Percentiles rank a stretch among this genome's conserved stretches.
These are phyloP conservation scores for Clavispora fructus DNA, from an alignment of 805 yeast species.

Conservation along the genomic window DNA sequence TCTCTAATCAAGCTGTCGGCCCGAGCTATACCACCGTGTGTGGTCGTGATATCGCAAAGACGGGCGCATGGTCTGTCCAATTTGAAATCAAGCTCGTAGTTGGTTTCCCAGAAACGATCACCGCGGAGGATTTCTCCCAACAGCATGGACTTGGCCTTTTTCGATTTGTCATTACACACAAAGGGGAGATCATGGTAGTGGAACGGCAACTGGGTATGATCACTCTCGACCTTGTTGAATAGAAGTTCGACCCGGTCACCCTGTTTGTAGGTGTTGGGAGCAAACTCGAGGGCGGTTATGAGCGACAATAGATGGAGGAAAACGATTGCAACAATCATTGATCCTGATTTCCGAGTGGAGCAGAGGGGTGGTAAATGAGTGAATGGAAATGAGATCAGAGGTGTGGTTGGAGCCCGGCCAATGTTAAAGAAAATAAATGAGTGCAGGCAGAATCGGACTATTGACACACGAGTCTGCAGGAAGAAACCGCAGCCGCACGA, in stretches of 20 bases:
- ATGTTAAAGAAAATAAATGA: not conserved
- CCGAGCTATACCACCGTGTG: constrained; percentile 43
- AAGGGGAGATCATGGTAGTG: constrained; percentile 75
- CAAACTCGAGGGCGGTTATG: constrained; percentile 15
- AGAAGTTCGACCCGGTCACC: constrained; percentile 65
- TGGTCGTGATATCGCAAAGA: constrained; percentile 62
- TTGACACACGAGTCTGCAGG: not conserved
- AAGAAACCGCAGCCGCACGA: not conserved
- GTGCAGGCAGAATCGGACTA: not conserved
- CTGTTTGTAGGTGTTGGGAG: constrained; percentile 31
- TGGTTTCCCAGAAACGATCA: constrained; percentile 73
- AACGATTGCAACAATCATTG: not conserved
- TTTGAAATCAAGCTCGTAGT: constrained; percentile 59
- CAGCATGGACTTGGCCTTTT: constrained; percentile 53
- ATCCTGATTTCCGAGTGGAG: not conserved
- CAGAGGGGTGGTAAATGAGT: not conserved
- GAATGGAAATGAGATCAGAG: not conserved
- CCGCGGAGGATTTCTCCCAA: constrained; percentile 77
- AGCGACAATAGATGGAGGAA: not conserved
- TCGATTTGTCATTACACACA: constrained; percentile 62
- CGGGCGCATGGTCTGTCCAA: constrained; percentile 61
- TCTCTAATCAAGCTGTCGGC: constrained; percentile 60
- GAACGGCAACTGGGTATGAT: constrained; percentile 69
- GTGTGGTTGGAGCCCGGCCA: not conserved
- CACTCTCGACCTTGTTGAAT: constrained; percentile 77